Base-by-base conservation (phyloP, 225 moss, liverwort and hornwort species). In the Polytrichum formosum region DNA sequence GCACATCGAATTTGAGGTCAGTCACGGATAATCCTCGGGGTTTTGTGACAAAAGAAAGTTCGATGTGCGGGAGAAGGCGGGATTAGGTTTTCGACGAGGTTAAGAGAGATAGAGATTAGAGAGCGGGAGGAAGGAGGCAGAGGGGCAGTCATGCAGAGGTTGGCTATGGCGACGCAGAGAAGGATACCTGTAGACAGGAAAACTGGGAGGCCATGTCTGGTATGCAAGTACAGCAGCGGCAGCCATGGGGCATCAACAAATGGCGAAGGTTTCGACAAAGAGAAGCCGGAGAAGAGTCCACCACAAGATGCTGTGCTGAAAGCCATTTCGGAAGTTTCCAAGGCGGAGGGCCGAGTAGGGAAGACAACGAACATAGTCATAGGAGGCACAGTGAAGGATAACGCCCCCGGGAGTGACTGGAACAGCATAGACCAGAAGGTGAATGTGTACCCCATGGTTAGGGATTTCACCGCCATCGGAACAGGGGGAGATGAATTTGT, bases 401-500 rank as follows among this genome's bases (percentile, higher is more conserved):
- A 81, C 53, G 72, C 83, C 0, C 46, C 46, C 16, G 83, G 66
- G 28, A 29, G 65, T 5, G 72, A 89, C 70, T 89, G 89, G 89
- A 79, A 83, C 54, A 74, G 72, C 0, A 82, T 89, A 26, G 89
- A 87, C 35, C 84, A 87, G 72, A 84, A 87, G 70, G 87, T 87
- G 74, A 87, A 87, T 66, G 79, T 81, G 28, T 87, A 87, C 28
- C 87, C 87, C 16, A 87, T 87, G 87, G 75, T 70, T 18, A 66
- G 83, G 31, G 85, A 85, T 5, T 89, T 89, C 64, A 89, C 89
- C 0, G 89, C 85, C 0, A 89, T 89, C 22, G 89, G 89, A 6
- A 79, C 76, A 1, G 89, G 89, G 23, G 89, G 89, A 0, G 89
- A 89, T 23, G 89, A 83, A 61, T 89, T 89, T 56, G 89, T 89